Percentiles rank a stretch among this genome's conserved stretches.
Conservation (phyloP, 257 asterid species). For the Solanum pennellii region DNA sequence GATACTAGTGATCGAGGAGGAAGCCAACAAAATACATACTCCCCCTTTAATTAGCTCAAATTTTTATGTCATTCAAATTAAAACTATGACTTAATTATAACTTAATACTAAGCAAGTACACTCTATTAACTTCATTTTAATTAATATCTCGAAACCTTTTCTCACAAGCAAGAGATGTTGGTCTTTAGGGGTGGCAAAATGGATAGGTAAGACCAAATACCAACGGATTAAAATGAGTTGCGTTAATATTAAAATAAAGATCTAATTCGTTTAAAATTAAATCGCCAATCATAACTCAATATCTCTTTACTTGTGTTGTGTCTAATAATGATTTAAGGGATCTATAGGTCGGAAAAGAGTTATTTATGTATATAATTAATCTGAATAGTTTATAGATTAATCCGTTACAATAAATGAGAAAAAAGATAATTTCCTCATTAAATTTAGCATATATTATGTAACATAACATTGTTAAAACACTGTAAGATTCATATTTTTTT, state of each 20-base stretch:
- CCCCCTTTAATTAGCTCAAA: slow-evolving; percentile 12
- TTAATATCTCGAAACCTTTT: slow-evolving; percentile 19
- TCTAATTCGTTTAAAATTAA: rapidly evolving
- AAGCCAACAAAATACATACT: slow-evolving; percentile 9
- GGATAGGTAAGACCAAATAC: neutral
- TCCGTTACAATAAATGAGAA: too few species aligned
- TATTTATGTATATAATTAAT: too few species aligned
- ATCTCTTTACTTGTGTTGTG: neutral
- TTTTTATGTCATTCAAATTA: slow-evolving; percentile 12
- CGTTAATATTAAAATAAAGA: rapidly evolving
- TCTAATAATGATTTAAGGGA: neutral
- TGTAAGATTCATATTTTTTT: too few species aligned
- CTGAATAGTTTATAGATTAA: too few species aligned
- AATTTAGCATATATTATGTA: too few species aligned
- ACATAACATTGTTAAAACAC: too few species aligned
- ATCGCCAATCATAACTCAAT: neutral
- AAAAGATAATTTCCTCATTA: too few species aligned
- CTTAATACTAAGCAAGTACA: neutral
- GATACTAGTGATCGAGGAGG: slow-evolving; percentile 19
- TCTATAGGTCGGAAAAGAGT: neutral
- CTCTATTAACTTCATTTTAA: neutral
- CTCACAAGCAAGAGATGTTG: slow-evolving; percentile 58
- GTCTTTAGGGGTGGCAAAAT: slow-evolving; percentile 7
- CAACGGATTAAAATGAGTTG: neutral
- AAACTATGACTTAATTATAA: neutral